phyloP scores from a whole-genome alignment of 1,284 basidiomycete genomes.

The Tremellales sp. region DNA sequence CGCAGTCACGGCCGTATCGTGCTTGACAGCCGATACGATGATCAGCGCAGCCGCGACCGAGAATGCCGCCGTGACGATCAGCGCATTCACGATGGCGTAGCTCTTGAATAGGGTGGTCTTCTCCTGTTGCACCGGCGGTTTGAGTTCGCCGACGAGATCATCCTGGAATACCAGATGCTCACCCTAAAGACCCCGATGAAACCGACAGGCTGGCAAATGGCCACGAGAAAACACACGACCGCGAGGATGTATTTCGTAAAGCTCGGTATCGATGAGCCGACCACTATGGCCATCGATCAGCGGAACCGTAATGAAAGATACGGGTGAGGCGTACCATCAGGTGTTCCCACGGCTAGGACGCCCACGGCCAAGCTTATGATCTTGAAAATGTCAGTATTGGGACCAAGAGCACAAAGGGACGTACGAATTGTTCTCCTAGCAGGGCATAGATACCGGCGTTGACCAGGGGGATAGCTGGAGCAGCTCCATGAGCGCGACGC shows the following conservation, averaged over 20 bases:
- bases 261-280: conserved; percentile 72
- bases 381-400: conserved; percentile 20
- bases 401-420: not conserved
- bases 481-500: no score
- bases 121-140: conserved; percentile 55
- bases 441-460: conserved; percentile 83
- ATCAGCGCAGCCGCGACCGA: conserved; percentile 74
- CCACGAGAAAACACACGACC: conserved; percentile 66
- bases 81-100: conserved; percentile 67
- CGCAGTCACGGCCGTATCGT: conserved; percentile 62
- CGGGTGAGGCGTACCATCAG: conserved; percentile 52
- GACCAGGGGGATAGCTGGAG: conserved; percentile 76
- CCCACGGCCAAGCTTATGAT: conserved; percentile 65
- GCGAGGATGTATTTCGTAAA: conserved; percentile 72
- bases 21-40: conserved; percentile 68
- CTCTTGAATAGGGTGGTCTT: conserved; percentile 68
- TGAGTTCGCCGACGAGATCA: not conserved
- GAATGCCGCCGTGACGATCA: conserved; percentile 61
- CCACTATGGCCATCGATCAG: conserved; percentile 57
- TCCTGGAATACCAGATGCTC: conserved; percentile 24
- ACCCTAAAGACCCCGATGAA: conserved; percentile 75
- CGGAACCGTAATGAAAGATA: not conserved
- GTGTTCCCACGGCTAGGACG: conserved; percentile 71
- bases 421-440: conserved; percentile 65
- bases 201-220: conserved; percentile 69